Evolutionary conservation across 2,329 filamentous ascomycete genomes (phyloP).

Genomic region (Pleurostoma richardsiae): DNA sequence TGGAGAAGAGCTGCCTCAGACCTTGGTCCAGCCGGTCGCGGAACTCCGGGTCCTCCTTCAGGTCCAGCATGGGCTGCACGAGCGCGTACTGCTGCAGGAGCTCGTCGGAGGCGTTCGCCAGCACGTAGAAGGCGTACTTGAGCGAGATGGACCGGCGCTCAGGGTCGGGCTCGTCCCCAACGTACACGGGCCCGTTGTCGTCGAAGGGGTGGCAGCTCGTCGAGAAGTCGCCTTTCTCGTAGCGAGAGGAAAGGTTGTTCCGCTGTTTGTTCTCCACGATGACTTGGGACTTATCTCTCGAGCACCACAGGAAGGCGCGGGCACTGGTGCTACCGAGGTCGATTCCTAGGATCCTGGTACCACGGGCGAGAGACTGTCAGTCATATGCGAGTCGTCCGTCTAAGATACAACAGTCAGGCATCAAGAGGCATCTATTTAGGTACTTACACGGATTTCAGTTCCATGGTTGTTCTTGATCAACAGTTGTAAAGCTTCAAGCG

Average conservation of each 20-base stretch:
- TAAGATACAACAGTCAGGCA: not conserved
- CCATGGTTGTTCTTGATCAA: not conserved
- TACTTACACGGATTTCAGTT: not conserved
- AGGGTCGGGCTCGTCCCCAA: slow-evolving; percentile 4
- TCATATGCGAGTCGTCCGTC: not conserved
- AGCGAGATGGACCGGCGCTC: slow-evolving; percentile 3
- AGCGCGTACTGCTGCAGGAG: slow-evolving; percentile 6
- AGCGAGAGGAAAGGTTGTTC: not conserved
- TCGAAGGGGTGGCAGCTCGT: slow-evolving; percentile 13
- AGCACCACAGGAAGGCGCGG: slow-evolving; percentile 8
- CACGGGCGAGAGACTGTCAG: not conserved
- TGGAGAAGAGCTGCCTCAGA: slow-evolving; percentile 4
- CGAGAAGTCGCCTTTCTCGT: slow-evolving; percentile 10
- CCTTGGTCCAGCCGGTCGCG: slow-evolving; percentile 3
- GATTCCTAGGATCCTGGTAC: slow-evolving; percentile 8
- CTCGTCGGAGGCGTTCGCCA: slow-evolving; percentile 4
- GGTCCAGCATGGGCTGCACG: not conserved
- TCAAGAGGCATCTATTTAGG: not conserved
- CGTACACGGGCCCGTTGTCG: slow-evolving; percentile 2
- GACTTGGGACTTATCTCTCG: not conserved
- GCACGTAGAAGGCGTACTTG: slow-evolving; percentile 8
- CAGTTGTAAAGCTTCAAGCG: not conserved
- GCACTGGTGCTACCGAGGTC: slow-evolving; percentile 14
- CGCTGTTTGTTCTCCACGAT: slow-evolving; percentile 2
- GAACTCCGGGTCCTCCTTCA: slow-evolving; percentile 1